These are phyloP conservation scores for Coniosporium tulheliwenetii DNA, from an alignment of 2,329 filamentous ascomycete species.

Conservation along the genomic window DNA sequence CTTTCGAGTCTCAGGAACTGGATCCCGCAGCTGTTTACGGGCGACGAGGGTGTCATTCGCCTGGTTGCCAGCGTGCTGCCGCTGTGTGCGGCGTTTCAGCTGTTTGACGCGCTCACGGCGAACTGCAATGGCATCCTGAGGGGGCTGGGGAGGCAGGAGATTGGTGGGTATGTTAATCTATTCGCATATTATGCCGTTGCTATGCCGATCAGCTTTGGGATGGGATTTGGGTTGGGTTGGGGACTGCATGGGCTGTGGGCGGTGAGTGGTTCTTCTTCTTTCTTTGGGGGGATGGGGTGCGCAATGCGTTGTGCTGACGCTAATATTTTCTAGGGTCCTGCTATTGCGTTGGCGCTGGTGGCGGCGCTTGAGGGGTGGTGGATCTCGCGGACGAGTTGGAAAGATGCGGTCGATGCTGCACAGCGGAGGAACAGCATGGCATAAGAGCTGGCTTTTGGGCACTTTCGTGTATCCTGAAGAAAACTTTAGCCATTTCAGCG, in stretches of 20 bases:
- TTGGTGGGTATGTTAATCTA: slow-evolving; percentile 80
- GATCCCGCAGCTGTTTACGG: slow-evolving; percentile 64
- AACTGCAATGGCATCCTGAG: slow-evolving; percentile 74
- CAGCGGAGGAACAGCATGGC: slow-evolving; percentile 35
- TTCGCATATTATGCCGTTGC: slow-evolving; percentile 73
- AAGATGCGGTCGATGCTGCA: slow-evolving; percentile 44
- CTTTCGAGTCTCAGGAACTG: slow-evolving; percentile 53
- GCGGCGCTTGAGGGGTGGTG: slow-evolving; percentile 40
- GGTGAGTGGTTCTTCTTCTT: slow-evolving; percentile 14
- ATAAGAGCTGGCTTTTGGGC: neutral
- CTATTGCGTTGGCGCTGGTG: slow-evolving; percentile 50
- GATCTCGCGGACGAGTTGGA: slow-evolving; percentile 38
- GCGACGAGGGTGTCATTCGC: slow-evolving; percentile 46
- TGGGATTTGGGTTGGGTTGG: slow-evolving; percentile 65
- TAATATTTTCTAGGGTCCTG: slow-evolving; percentile 19
- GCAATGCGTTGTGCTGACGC: no score
- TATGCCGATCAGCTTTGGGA: slow-evolving; percentile 65
- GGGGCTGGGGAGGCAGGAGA: slow-evolving; percentile 73
- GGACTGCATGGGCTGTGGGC: slow-evolving; percentile 68
- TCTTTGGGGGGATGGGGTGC: no score
- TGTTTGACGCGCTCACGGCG: slow-evolving; percentile 69
- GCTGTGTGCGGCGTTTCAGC: slow-evolving; percentile 73
- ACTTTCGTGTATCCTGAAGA: no score
- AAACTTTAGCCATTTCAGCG: no score
- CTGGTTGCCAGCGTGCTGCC: slow-evolving; percentile 57